A percentile compares a stretch with the other conserved stretches of the same genome.
These are phyloP conservation scores for Trifolium repens DNA, from an alignment of 306 rosid genomes.

Conservation along the genomic window DNA sequence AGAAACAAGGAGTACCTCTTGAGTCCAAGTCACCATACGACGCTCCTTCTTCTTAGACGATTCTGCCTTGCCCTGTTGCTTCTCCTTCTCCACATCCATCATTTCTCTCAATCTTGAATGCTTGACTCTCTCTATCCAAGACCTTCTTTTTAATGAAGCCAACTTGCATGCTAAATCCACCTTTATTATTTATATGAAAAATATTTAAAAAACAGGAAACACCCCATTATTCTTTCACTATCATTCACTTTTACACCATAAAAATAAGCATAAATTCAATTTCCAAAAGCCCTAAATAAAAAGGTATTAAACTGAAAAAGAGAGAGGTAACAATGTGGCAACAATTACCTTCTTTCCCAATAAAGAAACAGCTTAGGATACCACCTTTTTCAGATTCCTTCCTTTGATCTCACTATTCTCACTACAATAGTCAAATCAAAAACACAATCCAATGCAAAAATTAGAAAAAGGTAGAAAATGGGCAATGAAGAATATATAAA, in stretches of 20 bases:
- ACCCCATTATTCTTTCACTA: constrained; percentile 11
- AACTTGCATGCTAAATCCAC: constrained; percentile 64
- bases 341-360: constrained; percentile 36
- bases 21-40: constrained; percentile 90
- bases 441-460: constrained; percentile 33
- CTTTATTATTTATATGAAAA: not conserved
- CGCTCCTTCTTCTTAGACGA: constrained; percentile 93
- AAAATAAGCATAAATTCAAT: constrained; percentile 46
- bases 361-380: constrained; percentile 72
- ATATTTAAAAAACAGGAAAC: too few species aligned
- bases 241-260: constrained; percentile 49
- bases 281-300: constrained; percentile 56
- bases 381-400: constrained; percentile 62
- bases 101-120: not conserved
- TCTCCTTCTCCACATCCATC: constrained; percentile 59
- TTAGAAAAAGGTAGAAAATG: constrained; percentile 39
- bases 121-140: constrained; percentile 51
- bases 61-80: constrained; percentile 56
- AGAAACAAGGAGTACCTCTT: constrained; percentile 60
- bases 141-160: constrained; percentile 64
- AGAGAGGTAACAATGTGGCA: constrained; percentile 2
- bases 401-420: constrained; percentile 43
- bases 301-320: constrained; percentile 28
- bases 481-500: constrained; percentile 37
- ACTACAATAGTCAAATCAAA: constrained; percentile 40